These are phyloP conservation scores for Maudiozyma saulgeensis DNA, from an alignment of 805 yeast species.

Conservation along the genomic window DNA sequence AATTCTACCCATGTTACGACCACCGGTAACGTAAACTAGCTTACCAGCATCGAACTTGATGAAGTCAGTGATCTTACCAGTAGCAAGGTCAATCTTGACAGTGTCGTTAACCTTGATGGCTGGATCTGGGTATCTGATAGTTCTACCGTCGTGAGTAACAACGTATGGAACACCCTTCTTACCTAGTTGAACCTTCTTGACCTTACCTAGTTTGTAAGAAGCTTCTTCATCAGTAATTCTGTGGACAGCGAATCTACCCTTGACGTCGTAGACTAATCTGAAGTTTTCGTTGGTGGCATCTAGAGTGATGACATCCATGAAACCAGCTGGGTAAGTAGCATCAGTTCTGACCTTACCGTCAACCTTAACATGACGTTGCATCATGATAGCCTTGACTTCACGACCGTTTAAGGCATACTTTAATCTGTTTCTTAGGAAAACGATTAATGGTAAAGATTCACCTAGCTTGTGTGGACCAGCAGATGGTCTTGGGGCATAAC, in stretches of 20 bases:
- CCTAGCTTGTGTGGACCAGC: constrained; percentile 99
- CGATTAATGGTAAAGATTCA: constrained; percentile 94
- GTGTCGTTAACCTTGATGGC: constrained; percentile 93
- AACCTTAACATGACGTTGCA: constrained; percentile 97
- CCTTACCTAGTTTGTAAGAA: constrained; percentile 95
- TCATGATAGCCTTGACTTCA: constrained; percentile 95
- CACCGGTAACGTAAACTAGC: constrained; percentile 90
- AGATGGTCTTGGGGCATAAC: constrained; percentile 99
- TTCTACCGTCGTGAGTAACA: constrained; percentile 99
- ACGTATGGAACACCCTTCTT: constrained; percentile 97
- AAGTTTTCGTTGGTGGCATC: constrained; percentile 99
- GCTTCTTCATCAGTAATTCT: constrained; percentile 99
- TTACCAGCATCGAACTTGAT: constrained; percentile 90
- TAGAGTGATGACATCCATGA: constrained; percentile 96
- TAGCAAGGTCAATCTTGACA: constrained; percentile 89
- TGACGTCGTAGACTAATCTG: constrained; percentile 96
- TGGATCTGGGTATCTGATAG: constrained; percentile 99
- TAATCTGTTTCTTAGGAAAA: constrained; percentile 96
- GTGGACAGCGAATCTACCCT: constrained; percentile 99
- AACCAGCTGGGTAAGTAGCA: constrained; percentile 97
- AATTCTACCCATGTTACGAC: constrained; percentile 97
- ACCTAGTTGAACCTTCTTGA: constrained; percentile 96
- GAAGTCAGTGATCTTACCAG: constrained; percentile 87
- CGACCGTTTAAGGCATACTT: constrained; percentile 98
- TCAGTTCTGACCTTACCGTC: constrained; percentile 99